These are phyloP conservation scores for Trichoderma arundinaceum DNA, from an alignment of 2,329 filamentous ascomycete genomes.

Conservation along the genomic window DNA sequence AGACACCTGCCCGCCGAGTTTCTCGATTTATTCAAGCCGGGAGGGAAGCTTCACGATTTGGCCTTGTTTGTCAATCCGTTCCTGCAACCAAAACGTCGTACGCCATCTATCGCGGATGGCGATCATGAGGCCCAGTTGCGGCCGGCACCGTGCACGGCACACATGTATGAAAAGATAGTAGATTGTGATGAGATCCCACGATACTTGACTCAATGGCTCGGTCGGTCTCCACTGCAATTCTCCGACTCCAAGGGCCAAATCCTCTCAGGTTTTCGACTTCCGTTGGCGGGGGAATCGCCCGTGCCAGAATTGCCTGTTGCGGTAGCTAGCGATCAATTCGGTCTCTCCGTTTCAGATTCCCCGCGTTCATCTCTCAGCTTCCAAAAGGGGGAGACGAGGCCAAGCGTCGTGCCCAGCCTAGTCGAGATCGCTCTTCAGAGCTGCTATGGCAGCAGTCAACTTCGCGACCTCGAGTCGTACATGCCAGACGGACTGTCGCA, in stretches of 20 bases:
- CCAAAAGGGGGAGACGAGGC: conserved; percentile 32
- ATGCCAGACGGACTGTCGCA: conserved; percentile 51
- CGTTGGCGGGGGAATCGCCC: conserved; percentile 33
- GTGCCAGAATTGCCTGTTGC: conserved; percentile 37
- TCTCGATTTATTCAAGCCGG: conserved; percentile 57
- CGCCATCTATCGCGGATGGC: conserved; percentile 3
- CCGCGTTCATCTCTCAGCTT: conserved; percentile 21
- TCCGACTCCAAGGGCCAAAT: conserved; percentile 41
- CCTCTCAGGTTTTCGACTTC: conserved; percentile 43
- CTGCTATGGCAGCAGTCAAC: conserved; percentile 52
- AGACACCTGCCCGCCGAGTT: conserved; percentile 67
- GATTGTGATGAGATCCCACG: conserved; percentile 26
- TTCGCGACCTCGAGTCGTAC: conserved; percentile 50
- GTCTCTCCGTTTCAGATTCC: conserved; percentile 24
- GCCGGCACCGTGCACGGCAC: background rate
- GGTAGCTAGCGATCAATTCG: background rate
- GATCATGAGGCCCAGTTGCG: conserved; percentile 4
- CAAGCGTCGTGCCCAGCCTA: conserved; percentile 54
- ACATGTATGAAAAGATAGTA: background rate
- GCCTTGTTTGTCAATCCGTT: conserved; percentile 68
- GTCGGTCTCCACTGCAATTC: conserved; percentile 43
- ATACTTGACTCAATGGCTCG: conserved; percentile 39
- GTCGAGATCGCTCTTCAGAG: conserved; percentile 57
- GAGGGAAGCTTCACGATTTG: conserved; percentile 57
- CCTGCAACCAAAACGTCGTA: conserved; percentile 46